Conservation (phyloP, 1,284 basidiomycete species). For the Xanthoconium separans region DNA sequence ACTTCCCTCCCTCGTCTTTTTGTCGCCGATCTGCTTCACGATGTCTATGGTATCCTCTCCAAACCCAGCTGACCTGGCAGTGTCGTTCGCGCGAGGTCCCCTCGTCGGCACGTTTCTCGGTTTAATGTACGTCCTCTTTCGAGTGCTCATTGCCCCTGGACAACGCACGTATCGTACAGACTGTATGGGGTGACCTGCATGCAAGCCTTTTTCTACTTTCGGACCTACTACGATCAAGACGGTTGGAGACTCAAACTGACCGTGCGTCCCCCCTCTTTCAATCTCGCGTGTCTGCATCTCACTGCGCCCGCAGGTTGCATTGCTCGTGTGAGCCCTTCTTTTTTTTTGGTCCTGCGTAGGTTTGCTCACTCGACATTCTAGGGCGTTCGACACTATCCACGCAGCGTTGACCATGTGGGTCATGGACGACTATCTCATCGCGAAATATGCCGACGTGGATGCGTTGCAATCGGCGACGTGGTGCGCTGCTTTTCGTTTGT, state of each 20-base stretch:
- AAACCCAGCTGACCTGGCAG: not conserved
- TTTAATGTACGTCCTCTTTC: constrained; percentile 17
- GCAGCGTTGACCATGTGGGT: constrained; percentile 23
- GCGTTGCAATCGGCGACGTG: constrained; percentile 14
- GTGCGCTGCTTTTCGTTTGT: constrained; percentile 14
- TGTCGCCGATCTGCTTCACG: no score
- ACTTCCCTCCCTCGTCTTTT: no score
- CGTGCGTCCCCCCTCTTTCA: constrained; percentile 13
- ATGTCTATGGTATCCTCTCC: constrained; percentile 13
- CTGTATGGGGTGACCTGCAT: constrained; percentile 31
- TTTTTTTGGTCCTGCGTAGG: no score
- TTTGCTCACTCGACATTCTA: not conserved
- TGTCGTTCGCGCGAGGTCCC: constrained; percentile 23
- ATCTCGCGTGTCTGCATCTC: no score
- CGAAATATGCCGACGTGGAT: constrained; percentile 11
- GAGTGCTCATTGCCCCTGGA: not conserved
- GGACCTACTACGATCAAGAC: constrained; percentile 23
- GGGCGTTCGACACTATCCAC: constrained; percentile 25
- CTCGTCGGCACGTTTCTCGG: constrained; percentile 30
- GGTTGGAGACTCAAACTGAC: constrained; percentile 19
- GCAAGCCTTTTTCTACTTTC: constrained; percentile 31
- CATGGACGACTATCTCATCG: constrained; percentile 26
- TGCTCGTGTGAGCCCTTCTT: constrained; percentile 15
- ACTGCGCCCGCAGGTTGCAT: constrained; percentile 16
- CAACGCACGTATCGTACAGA: constrained; percentile 3